Percentiles rank a stretch among this genome's conserved stretches.
phyloP scores from a whole-genome alignment of 2,329 filamentous ascomycete genomes.

The Aureobasidium sp. region DNA sequence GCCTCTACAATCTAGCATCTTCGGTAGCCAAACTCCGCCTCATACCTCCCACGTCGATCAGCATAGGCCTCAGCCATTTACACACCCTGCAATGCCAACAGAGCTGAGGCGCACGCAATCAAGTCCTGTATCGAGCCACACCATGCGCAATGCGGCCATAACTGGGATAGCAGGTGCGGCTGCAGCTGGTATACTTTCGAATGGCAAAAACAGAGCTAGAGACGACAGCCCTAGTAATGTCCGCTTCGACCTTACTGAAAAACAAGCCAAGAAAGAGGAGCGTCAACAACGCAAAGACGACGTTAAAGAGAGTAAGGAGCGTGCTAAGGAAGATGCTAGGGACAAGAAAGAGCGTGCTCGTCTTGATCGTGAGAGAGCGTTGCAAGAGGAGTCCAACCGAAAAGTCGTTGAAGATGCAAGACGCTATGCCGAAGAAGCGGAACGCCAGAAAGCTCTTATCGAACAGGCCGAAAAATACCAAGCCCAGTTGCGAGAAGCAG shows the following conservation, averaged over 20 bases:
- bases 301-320: constrained; percentile 24
- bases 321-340: constrained; percentile 28
- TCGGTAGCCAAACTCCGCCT: constrained; percentile 42
- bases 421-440: constrained; percentile 12
- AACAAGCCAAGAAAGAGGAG: constrained; percentile 46
- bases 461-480: constrained; percentile 19
- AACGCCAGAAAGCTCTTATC: constrained; percentile 16
- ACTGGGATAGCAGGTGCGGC: constrained; percentile 37
- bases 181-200: constrained; percentile 29
- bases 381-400: constrained; percentile 30
- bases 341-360: constrained; percentile 23
- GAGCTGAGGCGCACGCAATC: constrained; percentile 25
- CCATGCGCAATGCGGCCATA: constrained; percentile 35
- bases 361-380: constrained; percentile 26
- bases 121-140: constrained; percentile 21
- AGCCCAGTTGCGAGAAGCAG: constrained; percentile 4
- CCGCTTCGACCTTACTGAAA: constrained; percentile 51
- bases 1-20: constrained; percentile 56
- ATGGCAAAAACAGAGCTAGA: constrained; percentile 23
- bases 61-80: constrained; percentile 35
- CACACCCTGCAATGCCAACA: constrained; percentile 16
- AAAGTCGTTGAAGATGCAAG: constrained; percentile 21
- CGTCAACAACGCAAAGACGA: constrained; percentile 31
- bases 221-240: constrained; percentile 39
- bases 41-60: constrained; percentile 37